Base-by-base conservation (phyloP, 495 filamentous ascomycete species). In the Penicillium maclennaniae region DNA sequence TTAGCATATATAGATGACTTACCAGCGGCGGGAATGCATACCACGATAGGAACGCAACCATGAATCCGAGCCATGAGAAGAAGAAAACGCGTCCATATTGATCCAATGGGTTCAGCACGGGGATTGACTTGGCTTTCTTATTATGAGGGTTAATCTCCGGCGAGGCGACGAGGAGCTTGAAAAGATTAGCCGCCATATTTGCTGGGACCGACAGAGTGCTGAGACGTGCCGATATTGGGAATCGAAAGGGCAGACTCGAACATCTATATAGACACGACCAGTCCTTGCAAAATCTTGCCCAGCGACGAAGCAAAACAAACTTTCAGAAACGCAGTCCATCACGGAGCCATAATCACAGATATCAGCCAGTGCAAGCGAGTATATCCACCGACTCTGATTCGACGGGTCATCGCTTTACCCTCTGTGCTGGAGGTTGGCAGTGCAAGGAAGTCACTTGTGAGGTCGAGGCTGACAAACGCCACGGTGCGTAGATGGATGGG, bases 1-100 rank as follows among this genome's bases (percentile, higher is more conserved):
- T 12, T 12, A 12, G 9, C n/a, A 12, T 23, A 12, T 36, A 15
- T 2, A 10, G n/a, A 26, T 38, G 10, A 75, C 84, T 71, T 76
- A 91, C 86, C 74, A 93, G 65, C 60, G 89, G 89, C 49, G 89
- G 88, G 72, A 92, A 92, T 1, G 89, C 83, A 70, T 81, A 83
- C 79, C 92, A 97, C 3, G 89, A 92, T 71, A 90, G 87, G 75
- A 97, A 97, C 19, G 91, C 90, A 51, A 97, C 83, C 85, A 97
- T 89, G 73, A 97, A 97, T 8, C 92, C 92, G 44, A 90, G 81
- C 87, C 92, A 96, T 0, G 91, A 89, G 72, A 97, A 96, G 77
- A 91, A 90, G 69, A 95, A 96, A 0, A 93, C 89, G 3, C 91
- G 81, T 42, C 92, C 91, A 79, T 97, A 89, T 55, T 82, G 65